phyloP scores from a whole-genome alignment of 495 filamentous ascomycete genomes.

The Aspergillus diversus region DNA sequence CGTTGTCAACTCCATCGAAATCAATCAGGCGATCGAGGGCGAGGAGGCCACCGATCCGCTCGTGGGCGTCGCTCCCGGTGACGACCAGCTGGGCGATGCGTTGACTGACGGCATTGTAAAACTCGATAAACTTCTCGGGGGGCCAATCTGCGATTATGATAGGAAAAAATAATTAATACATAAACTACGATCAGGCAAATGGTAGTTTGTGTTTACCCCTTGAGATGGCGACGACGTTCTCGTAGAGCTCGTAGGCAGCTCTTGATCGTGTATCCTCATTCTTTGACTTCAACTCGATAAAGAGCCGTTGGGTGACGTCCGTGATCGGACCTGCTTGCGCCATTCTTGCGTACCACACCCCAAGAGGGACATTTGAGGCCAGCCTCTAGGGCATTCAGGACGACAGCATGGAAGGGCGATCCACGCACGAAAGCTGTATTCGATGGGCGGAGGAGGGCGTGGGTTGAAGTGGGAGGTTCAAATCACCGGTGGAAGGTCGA shows the following conservation, averaged over 20 bases:
- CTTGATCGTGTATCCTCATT: slow-evolving; percentile 53
- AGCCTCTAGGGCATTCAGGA: slow-evolving; percentile 40
- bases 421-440: slow-evolving; percentile 21
- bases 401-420: slow-evolving; percentile 32
- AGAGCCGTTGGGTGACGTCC: slow-evolving; percentile 52
- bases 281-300: slow-evolving; percentile 57
- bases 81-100: slow-evolving; percentile 74
- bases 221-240: slow-evolving; percentile 53
- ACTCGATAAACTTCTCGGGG: slow-evolving; percentile 74
- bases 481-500: background rate
- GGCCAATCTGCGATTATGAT: slow-evolving; percentile 62
- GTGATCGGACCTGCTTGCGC: slow-evolving; percentile 53
- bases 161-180: background rate
- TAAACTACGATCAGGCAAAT: slow-evolving; percentile 8
- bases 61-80: slow-evolving; percentile 80
- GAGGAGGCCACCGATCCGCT: slow-evolving; percentile 87
- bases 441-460: slow-evolving; percentile 18
- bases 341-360: slow-evolving; percentile 50
- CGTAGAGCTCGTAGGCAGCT: slow-evolving; percentile 58
- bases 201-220: slow-evolving; percentile 40
- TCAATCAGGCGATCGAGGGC: slow-evolving; percentile 92
- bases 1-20: slow-evolving; percentile 92
- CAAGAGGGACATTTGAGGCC: slow-evolving; percentile 51
- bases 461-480: slow-evolving; percentile 21
- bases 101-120: slow-evolving; percentile 77